Evolutionary conservation across 371 early-diverging fungal species (phyloP).

Genomic region (Mortierella sp.): DNA sequence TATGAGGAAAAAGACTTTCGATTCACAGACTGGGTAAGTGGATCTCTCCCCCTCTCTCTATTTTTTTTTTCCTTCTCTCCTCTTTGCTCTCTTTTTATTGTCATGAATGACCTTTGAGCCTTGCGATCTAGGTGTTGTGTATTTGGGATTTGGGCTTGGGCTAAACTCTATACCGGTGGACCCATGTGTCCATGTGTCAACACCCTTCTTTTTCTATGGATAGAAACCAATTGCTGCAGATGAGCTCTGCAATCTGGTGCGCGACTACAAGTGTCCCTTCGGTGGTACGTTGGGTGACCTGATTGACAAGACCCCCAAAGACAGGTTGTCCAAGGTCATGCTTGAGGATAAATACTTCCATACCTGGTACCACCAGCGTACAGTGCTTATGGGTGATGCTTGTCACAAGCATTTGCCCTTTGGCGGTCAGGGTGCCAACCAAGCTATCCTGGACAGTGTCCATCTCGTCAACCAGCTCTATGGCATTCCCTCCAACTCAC

Average conservation of each 20-base stretch:
- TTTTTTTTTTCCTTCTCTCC: neutral
- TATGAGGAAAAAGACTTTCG: slow-evolving; percentile 23
- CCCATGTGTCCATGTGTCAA: no score
- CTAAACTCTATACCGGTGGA: no score
- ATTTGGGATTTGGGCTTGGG: no score
- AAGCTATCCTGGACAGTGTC: slow-evolving; percentile 39
- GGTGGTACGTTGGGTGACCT: slow-evolving; percentile 27
- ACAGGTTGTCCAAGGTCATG: slow-evolving; percentile 24
- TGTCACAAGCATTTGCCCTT: no score
- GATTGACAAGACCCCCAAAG: slow-evolving; percentile 20
- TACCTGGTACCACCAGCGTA: slow-evolving; percentile 29
- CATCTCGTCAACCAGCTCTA: slow-evolving; percentile 32
- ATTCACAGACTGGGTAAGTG: slow-evolving; percentile 30
- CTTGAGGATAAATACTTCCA: slow-evolving; percentile 30
- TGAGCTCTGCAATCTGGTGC: neutral
- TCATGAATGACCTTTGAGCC: no score
- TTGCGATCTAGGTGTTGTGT: no score
- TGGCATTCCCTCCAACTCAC: slow-evolving; percentile 25
- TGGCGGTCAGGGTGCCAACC: slow-evolving; percentile 18
- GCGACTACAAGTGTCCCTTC: slow-evolving; percentile 24
- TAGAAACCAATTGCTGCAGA: no score
- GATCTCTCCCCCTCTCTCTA: neutral
- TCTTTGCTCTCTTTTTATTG: neutral
- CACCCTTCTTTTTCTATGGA: no score
- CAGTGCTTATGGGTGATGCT: slow-evolving; percentile 28